A percentile compares a stretch with the other conserved stretches of the same genome.
Conservation (phyloP, 2,329 filamentous ascomycete genomes). For the Trichoderma semiorbis region DNA sequence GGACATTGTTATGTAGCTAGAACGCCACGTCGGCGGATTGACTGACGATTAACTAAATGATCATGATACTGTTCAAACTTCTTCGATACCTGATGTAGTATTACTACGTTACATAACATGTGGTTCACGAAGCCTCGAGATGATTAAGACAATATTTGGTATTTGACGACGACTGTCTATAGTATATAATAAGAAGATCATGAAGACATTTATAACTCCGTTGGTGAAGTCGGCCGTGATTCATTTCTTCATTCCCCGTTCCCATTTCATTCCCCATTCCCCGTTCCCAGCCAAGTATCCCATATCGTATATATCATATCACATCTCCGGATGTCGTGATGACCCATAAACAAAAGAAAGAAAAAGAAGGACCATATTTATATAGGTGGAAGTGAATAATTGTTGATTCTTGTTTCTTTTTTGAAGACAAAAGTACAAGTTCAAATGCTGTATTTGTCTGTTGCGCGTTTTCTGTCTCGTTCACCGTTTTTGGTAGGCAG, state of each 20-base stretch:
- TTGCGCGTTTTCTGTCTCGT: not conserved
- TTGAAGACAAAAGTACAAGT: not conserved
- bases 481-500: not conserved
- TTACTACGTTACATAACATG: not conserved
- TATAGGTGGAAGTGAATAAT: not conserved
- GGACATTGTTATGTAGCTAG: not conserved
- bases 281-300: not conserved
- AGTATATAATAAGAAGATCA: not conserved
- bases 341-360: not conserved
- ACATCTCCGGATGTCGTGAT: not conserved
- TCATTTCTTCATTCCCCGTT: not conserved
- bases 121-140: not conserved
- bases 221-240: not conserved
- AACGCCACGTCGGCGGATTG: not conserved
- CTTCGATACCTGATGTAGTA: not conserved
- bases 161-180: not conserved
- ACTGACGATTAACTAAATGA: not conserved
- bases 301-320: not conserved
- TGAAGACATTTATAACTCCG: not conserved
- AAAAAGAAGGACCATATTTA: not conserved
- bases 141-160: not conserved
- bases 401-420: not conserved
- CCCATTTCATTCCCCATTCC: not conserved
- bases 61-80: not conserved
- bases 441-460: not conserved